Conservation (phyloP, 2,329 filamentous ascomycete species). For the Fusarium keratoplasticum region DNA sequence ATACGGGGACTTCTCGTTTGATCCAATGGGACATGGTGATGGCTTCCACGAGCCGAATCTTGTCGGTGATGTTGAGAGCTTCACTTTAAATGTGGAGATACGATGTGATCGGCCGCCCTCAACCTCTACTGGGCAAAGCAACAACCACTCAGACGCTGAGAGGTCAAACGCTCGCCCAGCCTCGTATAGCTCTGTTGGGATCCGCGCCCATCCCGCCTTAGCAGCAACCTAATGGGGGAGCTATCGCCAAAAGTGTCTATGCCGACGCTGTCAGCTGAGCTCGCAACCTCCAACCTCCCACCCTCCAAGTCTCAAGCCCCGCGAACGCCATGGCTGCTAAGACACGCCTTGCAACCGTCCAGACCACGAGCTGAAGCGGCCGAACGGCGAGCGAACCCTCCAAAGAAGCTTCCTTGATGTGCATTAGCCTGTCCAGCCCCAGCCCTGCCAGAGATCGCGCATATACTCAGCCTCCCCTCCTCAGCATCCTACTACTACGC, state of each 20-base stretch:
- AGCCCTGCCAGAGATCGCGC: conserved; percentile 10
- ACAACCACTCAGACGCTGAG: background rate
- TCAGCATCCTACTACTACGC: conserved; percentile 14
- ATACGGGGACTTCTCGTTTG: conserved; percentile 6
- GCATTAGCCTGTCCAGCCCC: conserved; percentile 4
- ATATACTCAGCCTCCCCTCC: background rate
- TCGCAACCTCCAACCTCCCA: background rate
- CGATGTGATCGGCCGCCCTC: background rate
- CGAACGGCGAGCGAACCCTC: background rate
- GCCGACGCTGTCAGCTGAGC: background rate
- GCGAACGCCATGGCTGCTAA: background rate
- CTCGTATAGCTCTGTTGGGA: conserved; percentile 6
- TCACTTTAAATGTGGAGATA: background rate
- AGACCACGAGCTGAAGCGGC: background rate
- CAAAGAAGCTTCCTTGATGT: conserved; percentile 4
- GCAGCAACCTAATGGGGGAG: conserved; percentile 1
- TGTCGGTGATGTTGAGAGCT: background rate
- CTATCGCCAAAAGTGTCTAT: conserved; percentile 5
- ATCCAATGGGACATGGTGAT: conserved; percentile 13
- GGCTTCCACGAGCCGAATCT: conserved; percentile 13
- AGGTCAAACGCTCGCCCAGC: background rate
- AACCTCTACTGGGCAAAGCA: background rate
- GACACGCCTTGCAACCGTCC: background rate
- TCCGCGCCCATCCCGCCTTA: background rate
- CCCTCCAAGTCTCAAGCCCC: background rate